Base-by-base conservation (phyloP, 2,329 filamentous ascomycete species). In the Penicillium sp. region DNA sequence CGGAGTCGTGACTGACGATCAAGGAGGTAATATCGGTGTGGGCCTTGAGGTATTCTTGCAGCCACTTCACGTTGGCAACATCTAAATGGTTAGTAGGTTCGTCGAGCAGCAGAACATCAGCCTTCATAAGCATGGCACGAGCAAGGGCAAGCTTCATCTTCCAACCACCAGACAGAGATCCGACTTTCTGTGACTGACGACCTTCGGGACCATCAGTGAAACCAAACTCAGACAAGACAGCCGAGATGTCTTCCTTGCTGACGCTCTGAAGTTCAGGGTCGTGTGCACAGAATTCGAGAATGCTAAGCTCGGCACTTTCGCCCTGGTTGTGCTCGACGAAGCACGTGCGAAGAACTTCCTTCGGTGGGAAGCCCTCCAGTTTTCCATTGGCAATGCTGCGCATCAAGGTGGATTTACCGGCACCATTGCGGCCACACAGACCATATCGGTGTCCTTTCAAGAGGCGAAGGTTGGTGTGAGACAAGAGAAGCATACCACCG, bases 241-340 rank as follows among this genome's bases (percentile, higher is more conserved):
- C 81, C 1, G 87, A 87, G 64, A 99, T 96, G 62, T 90, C 88
- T 64, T 94, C 89, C 43, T 77, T 78, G 61, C 90, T 91, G 68
- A 91, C 88, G 28, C 85, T 83, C 52, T 87, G 87, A 62, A 97
- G 90, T 59, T 89, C 86, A 2, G 91, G 91, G 67, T 97, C 93
- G 75, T 95, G 95, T 61, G 85, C 80, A 63, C 96, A 89, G 71
- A 95, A 99, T 57, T 97, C 89, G 18, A 97, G 81, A 68, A 99
- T 97, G 76, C 87, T 97, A 60, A 97, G 88, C 61, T 97, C 92
- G 35, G 94, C 93, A 75, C 97, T 93, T 74, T 97, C 94, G 56
- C 94, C 94, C 77, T 99, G 93, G 78, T 97, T 97, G 80, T 99
- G 94, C 79, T 99, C 94, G 45, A 99, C 94, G 69, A 97, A 99